Conservation (phyloP, 1,284 basidiomycete genomes). For the Cryptococcus jaspeensis region DNA sequence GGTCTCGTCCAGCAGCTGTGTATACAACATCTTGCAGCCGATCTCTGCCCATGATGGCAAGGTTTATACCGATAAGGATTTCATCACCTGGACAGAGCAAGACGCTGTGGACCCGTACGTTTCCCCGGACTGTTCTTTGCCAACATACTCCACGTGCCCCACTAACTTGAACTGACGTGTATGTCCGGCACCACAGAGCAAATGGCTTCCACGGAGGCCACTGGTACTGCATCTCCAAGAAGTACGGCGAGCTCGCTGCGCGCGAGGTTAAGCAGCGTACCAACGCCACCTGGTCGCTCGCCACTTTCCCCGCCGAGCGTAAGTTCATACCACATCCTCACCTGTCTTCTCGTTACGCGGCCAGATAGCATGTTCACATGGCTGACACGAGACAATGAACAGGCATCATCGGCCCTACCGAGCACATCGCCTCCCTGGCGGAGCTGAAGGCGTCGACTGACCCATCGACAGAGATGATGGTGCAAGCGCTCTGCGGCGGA, state of each 20-base stretch:
- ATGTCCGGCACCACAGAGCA: too few relatives aligned
- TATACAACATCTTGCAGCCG: conserved; percentile 27
- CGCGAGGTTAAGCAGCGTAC: conserved; percentile 18
- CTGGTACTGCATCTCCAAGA: conserved; percentile 34
- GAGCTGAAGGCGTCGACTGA: conserved; percentile 5
- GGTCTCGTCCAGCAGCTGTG: conserved; percentile 52
- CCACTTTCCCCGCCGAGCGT: conserved; percentile 14
- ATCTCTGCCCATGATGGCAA: conserved; percentile 11
- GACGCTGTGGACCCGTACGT: conserved; percentile 20
- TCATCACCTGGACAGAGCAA: conserved; percentile 34
- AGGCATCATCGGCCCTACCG: conserved; percentile 33
- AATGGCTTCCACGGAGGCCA: background rate
- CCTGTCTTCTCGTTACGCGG: too few relatives aligned
- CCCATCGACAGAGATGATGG: too few relatives aligned
- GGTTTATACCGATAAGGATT: conserved; percentile 42
- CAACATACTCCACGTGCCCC: too few relatives aligned
- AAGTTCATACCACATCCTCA: too few relatives aligned
- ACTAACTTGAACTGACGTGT: too few relatives aligned
- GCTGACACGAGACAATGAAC: too few relatives aligned
- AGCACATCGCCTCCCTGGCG: conserved; percentile 13
- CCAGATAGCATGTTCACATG: too few relatives aligned
- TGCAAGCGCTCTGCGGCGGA: too few relatives aligned
- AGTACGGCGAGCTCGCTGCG: conserved; percentile 37
- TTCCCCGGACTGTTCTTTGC: too few relatives aligned
- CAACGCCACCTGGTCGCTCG: conserved; percentile 19